Evolutionary conservation across 2,329 filamentous ascomycete genomes (phyloP), one percentile per base, ranked within the genome.

Genomic region (Arthrinium puccinioides): DNA sequence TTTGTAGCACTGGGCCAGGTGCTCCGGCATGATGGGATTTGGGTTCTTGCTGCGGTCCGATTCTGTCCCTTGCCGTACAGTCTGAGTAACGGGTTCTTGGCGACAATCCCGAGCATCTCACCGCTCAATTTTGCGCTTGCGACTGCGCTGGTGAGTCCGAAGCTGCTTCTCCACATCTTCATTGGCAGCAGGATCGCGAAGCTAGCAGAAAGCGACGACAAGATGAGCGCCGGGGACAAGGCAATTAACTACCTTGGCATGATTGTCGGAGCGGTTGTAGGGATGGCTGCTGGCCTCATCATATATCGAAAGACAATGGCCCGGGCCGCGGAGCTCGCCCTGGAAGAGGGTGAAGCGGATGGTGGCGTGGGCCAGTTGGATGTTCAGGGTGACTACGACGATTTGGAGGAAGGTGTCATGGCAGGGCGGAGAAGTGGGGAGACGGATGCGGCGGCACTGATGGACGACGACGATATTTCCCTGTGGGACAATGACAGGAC

Each of bases 1-100:
- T 98, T 98, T 58, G 79, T 92, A 9, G 92, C 92, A 5, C 73
- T 98, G 19, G 78, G 85, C 16, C 74, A 96, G 51, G 92, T 92
- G 7, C 69, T 98, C 44, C 87, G 94, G 46, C 82, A 86, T 53
- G 92, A 98, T 53, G 92, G 92, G 1, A 62, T 98, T 36, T 84
- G 87, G 52, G 79, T 97, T 37, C 72, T 98, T 31, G 82, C 87
- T 44, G 94, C 92, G 74, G 92, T 98, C 50, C 78, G 92, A 21
- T 74, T 97, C 46, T 97, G 90, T 53, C 92, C 92, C 2, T 59
- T 98, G 42, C 92, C 92, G 11, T 98, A 94, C 59, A 92, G 85
- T 36, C 68, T 97, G 48, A 89, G 85, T 55, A 98, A 98, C 56
- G 92, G 88, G 35, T 94, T 94, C 43, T 77, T 98, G 38, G 87